Evolutionary conservation across 2,329 filamentous ascomycete genomes (phyloP).

Genomic region (Cercospora sojina): DNA sequence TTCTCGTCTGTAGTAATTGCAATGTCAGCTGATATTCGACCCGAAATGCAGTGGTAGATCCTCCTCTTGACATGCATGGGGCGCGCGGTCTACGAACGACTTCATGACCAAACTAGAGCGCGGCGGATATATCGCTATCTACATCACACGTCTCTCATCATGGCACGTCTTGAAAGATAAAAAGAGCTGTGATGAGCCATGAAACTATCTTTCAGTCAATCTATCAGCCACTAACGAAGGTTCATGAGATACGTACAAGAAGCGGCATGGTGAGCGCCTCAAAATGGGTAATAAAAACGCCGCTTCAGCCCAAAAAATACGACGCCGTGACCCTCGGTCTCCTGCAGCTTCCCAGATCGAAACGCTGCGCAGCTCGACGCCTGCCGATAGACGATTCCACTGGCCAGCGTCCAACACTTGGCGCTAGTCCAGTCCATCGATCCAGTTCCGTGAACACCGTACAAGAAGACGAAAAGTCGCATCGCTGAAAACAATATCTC

Average conservation of each 20-base stretch:
- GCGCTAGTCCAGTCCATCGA: constrained; percentile 27
- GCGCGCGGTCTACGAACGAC: constrained; percentile 8
- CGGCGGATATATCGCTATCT: constrained; percentile 13
- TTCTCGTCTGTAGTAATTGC: constrained; percentile 32
- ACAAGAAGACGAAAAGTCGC: constrained; percentile 28
- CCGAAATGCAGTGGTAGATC: constrained; percentile 1
- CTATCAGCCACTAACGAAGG: constrained; percentile 37
- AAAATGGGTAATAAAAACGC: constrained; percentile 17
- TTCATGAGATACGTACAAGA: constrained; percentile 38
- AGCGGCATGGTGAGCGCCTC: constrained; percentile 29
- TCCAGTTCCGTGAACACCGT: constrained; percentile 31
- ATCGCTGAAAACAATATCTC: constrained; percentile 24
- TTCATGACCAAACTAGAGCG: neutral
- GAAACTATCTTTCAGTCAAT: constrained; percentile 38
- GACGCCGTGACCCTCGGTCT: constrained; percentile 17
- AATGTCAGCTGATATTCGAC: constrained; percentile 16
- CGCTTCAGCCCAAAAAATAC: constrained; percentile 12
- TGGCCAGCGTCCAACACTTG: constrained; percentile 34
- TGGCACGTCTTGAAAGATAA: constrained; percentile 26
- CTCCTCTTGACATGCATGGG: constrained; percentile 31
- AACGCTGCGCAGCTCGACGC: constrained; percentile 16
- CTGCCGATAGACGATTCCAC: constrained; percentile 27
- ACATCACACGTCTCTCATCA: constrained; percentile 29
- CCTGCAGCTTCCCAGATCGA: constrained; percentile 5
- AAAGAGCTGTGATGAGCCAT: constrained; percentile 25